These are phyloP conservation scores for Cardiosporidium cionae DNA, from an alignment of 169 alveolate genomes.

Conservation along the genomic window DNA sequence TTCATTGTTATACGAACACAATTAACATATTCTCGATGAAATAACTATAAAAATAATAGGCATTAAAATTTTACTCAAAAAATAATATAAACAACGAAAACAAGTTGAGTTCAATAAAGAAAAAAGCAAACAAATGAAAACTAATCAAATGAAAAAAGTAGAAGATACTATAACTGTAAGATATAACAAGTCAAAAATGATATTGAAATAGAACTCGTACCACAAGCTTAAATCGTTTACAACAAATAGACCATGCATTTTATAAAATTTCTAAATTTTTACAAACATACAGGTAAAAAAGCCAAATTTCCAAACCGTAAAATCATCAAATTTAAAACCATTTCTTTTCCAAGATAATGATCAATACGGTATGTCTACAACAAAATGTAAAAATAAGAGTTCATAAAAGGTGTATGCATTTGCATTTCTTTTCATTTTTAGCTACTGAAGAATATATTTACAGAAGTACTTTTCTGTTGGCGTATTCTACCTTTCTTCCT, in stretches of 20 bases:
- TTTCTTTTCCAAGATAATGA: constrained; percentile 56
- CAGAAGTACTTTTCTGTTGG: too few species aligned
- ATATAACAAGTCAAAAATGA: background rate
- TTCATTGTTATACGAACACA: constrained; percentile 45
- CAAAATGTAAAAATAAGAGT: too few species aligned
- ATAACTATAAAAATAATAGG: constrained; percentile 12
- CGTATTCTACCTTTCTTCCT: too few species aligned
- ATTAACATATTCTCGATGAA: constrained; percentile 41
- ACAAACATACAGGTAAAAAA: constrained; percentile 28
- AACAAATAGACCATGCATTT: too few species aligned
- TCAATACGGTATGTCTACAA: constrained; percentile 53
- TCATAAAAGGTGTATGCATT: too few species aligned
- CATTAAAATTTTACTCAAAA: background rate
- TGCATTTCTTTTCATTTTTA: too few species aligned
- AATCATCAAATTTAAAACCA: constrained; percentile 45
- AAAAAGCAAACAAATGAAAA: background rate
- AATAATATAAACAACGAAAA: background rate
- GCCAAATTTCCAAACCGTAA: constrained; percentile 47
- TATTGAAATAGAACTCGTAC: background rate
- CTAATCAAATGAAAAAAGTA: background rate
- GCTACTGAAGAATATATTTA: too few species aligned
- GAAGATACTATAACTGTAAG: background rate
- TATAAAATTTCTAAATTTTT: too few species aligned
- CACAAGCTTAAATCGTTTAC: background rate
- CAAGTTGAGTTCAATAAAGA: background rate